Conservation (phyloP, 352 stramenopile species). For the Pythium phragmiticola region DNA sequence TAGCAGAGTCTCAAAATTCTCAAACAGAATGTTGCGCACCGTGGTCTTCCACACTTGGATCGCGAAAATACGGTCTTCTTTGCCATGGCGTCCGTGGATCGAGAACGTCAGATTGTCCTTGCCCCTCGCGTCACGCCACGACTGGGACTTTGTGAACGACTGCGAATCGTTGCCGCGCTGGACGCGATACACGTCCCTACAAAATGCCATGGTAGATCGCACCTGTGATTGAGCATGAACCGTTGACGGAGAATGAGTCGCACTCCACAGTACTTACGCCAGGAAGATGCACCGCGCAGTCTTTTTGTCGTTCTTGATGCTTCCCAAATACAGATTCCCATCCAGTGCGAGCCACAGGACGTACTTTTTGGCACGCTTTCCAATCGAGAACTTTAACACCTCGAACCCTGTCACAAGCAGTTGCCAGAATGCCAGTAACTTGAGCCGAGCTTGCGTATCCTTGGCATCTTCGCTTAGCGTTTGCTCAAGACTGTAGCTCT, state of each 20-base stretch:
- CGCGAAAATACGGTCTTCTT: slow-evolving; percentile 45
- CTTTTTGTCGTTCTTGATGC: slow-evolving; percentile 46
- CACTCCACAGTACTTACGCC: slow-evolving; percentile 29
- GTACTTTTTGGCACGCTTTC: slow-evolving; percentile 44
- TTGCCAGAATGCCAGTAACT: slow-evolving; percentile 57
- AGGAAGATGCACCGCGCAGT: slow-evolving; percentile 41
- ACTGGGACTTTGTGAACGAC: slow-evolving; percentile 53
- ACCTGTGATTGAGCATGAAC: background rate
- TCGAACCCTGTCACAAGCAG: slow-evolving; percentile 56
- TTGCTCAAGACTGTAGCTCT: slow-evolving; percentile 32
- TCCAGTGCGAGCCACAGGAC: slow-evolving; percentile 51
- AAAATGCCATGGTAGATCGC: background rate
- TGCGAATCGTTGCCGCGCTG: slow-evolving; percentile 43
- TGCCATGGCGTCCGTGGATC: slow-evolving; percentile 36
- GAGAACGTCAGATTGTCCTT: slow-evolving; percentile 52
- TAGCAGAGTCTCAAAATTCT: slow-evolving; percentile 45
- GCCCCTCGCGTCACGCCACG: slow-evolving; percentile 41
- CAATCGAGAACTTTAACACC: slow-evolving; percentile 48
- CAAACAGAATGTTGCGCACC: slow-evolving; percentile 49
- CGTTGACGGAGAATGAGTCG: background rate
- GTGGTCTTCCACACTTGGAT: slow-evolving; percentile 44
- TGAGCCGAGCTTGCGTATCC: slow-evolving; percentile 35
- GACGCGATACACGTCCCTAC: slow-evolving; percentile 44
- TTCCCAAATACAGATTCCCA: slow-evolving; percentile 41
- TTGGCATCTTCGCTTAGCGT: slow-evolving; percentile 26